phyloP scores from a whole-genome alignment of 495 filamentous ascomycete species.

The Parathielavia hyrcaniae region DNA sequence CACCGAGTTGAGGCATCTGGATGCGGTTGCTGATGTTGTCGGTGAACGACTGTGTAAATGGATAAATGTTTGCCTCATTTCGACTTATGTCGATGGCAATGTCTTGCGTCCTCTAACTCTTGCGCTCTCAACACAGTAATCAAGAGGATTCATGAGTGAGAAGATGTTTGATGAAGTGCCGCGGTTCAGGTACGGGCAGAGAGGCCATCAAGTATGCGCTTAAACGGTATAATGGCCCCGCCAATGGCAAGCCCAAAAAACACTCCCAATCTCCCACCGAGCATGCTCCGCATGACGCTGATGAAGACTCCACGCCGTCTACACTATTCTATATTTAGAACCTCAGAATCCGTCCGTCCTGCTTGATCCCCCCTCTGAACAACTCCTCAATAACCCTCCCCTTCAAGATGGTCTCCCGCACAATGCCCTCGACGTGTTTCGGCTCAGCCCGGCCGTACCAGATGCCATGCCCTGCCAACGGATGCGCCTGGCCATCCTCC shows the following conservation, averaged over 20 bases:
- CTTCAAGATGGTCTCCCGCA: conserved; percentile 68
- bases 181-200: background rate
- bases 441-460: conserved; percentile 93
- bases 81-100: background rate
- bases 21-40: background rate
- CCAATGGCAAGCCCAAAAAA: conserved; percentile 7
- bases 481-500: conserved; percentile 37
- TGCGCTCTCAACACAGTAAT: background rate
- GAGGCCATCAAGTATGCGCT: background rate
- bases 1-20: background rate
- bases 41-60: background rate
- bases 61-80: conserved; percentile 1
- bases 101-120: background rate
- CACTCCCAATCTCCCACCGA: no score
- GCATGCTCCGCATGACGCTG: background rate
- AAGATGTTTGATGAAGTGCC: background rate
- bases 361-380: conserved; percentile 59
- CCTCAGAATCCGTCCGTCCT: conserved; percentile 39
- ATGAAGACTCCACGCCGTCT: background rate
- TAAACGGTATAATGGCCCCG: conserved; percentile 2
- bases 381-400: conserved; percentile 71
- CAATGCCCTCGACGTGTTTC: conserved; percentile 76
- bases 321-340: conserved; percentile 24
- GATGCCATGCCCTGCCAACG: conserved; percentile 72
- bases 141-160: background rate